phyloP scores from a whole-genome alignment of 164 flowering plant species.

The Pachysandra terminalis region DNA sequence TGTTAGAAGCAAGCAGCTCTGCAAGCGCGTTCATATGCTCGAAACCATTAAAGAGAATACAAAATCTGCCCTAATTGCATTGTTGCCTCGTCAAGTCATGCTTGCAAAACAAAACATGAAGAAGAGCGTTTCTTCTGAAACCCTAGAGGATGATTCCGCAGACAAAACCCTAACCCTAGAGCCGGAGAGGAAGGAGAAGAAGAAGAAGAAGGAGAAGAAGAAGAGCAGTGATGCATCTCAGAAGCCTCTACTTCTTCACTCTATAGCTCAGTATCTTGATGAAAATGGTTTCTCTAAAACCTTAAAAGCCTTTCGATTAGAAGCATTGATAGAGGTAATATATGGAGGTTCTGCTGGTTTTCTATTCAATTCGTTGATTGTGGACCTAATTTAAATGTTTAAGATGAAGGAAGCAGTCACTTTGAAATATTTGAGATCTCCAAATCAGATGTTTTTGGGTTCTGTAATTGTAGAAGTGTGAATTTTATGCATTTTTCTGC shows the following conservation, averaged over 20 bases:
- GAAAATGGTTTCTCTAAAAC: slow-evolving; percentile 50
- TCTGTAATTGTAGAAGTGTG: background rate
- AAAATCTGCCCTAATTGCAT: slow-evolving; percentile 19
- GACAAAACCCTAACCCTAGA: slow-evolving; percentile 1
- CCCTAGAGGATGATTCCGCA: background rate
- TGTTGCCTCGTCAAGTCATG: slow-evolving; percentile 59
- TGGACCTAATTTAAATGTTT: background rate
- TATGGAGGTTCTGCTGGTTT: background rate
- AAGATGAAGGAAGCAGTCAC: background rate
- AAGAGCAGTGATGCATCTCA: slow-evolving; percentile 6
- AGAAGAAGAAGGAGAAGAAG: slow-evolving; percentile 14
- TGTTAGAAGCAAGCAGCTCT: background rate
- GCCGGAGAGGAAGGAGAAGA: slow-evolving; percentile 6
- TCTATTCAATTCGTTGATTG: background rate
- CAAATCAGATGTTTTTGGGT: background rate
- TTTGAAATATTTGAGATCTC: background rate
- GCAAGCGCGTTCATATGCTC: slow-evolving; percentile 8
- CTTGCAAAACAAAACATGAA: slow-evolving; percentile 23
- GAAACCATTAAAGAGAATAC: background rate
- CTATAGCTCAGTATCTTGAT: slow-evolving; percentile 47
- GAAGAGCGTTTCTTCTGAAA: slow-evolving; percentile 7
- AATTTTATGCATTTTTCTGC: too few species aligned
- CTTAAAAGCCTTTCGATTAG: slow-evolving; percentile 47
- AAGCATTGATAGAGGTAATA: slow-evolving; percentile 38
- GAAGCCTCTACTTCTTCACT: slow-evolving; percentile 27